Percentiles rank a stretch among this genome's conserved stretches.
These are phyloP conservation scores for Venustampulla echinocandica DNA, from an alignment of 495 filamentous ascomycete genomes.

Conservation along the genomic window DNA sequence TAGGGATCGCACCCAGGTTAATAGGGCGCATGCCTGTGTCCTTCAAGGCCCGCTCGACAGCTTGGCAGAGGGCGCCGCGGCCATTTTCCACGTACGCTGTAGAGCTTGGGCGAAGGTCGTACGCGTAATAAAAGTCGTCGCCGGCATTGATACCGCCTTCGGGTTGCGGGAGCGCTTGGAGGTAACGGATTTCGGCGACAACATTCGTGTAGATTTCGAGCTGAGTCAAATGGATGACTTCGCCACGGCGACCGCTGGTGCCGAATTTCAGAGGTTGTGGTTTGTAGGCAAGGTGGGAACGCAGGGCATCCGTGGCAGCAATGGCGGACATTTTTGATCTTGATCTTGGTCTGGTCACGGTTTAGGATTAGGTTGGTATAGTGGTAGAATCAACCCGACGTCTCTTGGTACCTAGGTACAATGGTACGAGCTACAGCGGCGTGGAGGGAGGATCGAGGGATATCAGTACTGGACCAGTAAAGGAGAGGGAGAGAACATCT, in stretches of 20 bases:
- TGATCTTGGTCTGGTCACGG: too few relatives aligned
- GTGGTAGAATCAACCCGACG: too few relatives aligned
- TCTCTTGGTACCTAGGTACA: too few relatives aligned
- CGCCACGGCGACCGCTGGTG: constrained; percentile 9
- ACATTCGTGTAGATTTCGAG: constrained; percentile 12
- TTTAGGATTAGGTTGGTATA: too few relatives aligned
- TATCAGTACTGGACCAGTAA: too few relatives aligned
- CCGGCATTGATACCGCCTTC: constrained; percentile 7
- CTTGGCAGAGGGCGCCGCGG: constrained; percentile 7
- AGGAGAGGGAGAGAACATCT: too few relatives aligned
- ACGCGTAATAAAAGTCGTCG: constrained; percentile 8
- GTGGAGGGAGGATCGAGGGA: too few relatives aligned
- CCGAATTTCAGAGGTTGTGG: constrained; percentile 8
- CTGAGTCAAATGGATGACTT: constrained; percentile 7
- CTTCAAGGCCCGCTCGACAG: constrained; percentile 5
- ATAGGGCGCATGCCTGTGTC: constrained; percentile 6
- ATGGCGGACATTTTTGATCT: too few relatives aligned
- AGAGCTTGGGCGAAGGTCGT: constrained; percentile 9
- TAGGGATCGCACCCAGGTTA: constrained; percentile 8
- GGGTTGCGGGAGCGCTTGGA: constrained; percentile 5
- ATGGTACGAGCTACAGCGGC: too few relatives aligned
- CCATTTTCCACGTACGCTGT: constrained; percentile 6
- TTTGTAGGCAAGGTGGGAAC: constrained; percentile 6
- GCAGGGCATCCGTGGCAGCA: constrained; percentile 5
- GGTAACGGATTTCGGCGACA: constrained; percentile 9